phyloP scores from a whole-genome alignment of 179 eudicot genomes.

The Carnegiea gigantea region DNA sequence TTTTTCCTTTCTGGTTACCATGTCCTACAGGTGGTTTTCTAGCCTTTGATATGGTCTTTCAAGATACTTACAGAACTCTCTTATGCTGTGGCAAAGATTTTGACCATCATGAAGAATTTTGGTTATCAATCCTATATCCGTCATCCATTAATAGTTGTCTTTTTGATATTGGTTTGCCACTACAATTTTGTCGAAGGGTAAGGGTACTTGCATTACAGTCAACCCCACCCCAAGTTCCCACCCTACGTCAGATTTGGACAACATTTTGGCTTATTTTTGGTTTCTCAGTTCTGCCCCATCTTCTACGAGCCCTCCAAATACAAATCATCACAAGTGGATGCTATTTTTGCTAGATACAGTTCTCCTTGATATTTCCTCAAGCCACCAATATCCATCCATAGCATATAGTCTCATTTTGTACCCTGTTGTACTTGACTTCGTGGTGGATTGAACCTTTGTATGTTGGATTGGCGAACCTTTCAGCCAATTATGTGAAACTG shows the following conservation, averaged over 20 bases:
- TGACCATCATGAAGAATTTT: background rate
- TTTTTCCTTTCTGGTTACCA: background rate
- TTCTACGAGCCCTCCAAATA: background rate
- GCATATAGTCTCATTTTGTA: too few relatives aligned
- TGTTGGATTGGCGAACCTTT: too few relatives aligned
- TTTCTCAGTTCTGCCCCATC: background rate
- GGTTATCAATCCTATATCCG: background rate
- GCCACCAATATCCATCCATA: background rate
- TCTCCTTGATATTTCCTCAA: background rate
- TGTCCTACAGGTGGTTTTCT: background rate
- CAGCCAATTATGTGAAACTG: background rate
- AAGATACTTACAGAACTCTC: background rate
- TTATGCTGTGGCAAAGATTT: background rate
- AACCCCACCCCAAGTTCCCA: background rate
- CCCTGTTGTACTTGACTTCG: too few relatives aligned
- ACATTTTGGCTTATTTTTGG: background rate
- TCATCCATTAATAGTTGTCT: background rate
- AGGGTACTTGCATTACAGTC: background rate
- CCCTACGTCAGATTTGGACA: background rate
- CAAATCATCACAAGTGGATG: background rate
- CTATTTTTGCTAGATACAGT: background rate
- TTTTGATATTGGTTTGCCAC: background rate
- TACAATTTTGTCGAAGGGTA: background rate
- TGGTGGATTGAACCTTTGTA: too few relatives aligned
- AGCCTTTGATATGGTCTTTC: background rate